Conservation (phyloP, 106 monocot species). For the Platanthera guangdongensis region DNA sequence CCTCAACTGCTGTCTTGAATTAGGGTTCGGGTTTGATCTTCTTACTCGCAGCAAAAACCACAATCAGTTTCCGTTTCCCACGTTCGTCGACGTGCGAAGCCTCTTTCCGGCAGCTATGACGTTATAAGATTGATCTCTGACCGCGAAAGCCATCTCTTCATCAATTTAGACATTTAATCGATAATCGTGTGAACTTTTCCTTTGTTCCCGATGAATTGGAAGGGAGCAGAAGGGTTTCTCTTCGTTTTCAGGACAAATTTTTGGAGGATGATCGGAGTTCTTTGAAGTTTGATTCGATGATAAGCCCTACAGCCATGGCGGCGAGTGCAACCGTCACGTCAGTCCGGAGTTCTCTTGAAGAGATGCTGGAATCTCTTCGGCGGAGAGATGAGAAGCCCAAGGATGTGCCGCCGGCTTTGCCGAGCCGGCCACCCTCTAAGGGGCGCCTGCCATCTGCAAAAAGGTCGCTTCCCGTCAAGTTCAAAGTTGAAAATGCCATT, state of each 20-base stretch:
- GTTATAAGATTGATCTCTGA: not conserved
- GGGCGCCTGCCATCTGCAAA: slow-evolving; percentile 31
- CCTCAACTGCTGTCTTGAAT: not conserved
- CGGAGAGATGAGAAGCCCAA: slow-evolving; percentile 30
- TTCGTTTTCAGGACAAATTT: not conserved
- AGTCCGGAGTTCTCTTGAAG: slow-evolving; percentile 33
- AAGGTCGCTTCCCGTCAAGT: slow-evolving; percentile 18
- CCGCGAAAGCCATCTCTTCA: not conserved
- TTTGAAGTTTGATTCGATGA: slow-evolving; percentile 1
- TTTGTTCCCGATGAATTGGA: not conserved
- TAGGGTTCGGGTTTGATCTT: not conserved
- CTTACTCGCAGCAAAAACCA: not conserved
- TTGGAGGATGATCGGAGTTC: not conserved
- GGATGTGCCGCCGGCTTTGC: slow-evolving; percentile 39
- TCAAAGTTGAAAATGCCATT: slow-evolving; percentile 9
- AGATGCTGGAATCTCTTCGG: slow-evolving; percentile 36
- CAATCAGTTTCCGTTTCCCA: not conserved
- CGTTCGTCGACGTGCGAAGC: not conserved
- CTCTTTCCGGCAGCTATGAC: slow-evolving; percentile 3
- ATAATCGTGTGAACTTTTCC: not conserved
- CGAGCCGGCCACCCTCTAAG: slow-evolving; percentile 21
- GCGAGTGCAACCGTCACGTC: not conserved
- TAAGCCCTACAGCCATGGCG: not conserved
- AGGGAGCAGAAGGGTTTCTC: not conserved
- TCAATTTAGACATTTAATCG: not conserved